Conservation (phyloP, 2,329 filamentous ascomycete genomes). For the Alternaria angustiovoidea region DNA sequence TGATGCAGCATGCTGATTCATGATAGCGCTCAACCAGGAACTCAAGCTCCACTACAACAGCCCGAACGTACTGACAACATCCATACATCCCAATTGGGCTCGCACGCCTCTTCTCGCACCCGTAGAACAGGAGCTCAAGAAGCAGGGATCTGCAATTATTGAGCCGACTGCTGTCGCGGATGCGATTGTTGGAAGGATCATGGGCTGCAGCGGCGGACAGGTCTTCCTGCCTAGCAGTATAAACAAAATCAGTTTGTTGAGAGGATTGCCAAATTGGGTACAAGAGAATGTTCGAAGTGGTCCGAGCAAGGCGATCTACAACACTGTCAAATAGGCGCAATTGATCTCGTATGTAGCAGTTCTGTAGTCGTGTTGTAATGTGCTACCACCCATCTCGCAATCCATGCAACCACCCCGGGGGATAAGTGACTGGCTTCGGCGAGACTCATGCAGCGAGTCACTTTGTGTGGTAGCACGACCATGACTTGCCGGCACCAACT, state of each 20-base stretch:
- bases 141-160: slow-evolving; percentile 43
- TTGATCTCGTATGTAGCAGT: not conserved
- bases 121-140: slow-evolving; percentile 43
- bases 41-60: slow-evolving; percentile 51
- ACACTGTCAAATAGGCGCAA: slow-evolving; percentile 13
- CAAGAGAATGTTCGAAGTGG: slow-evolving; percentile 51
- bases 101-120: slow-evolving; percentile 51
- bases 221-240: slow-evolving; percentile 47
- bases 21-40: slow-evolving; percentile 47
- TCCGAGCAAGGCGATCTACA: slow-evolving; percentile 26
- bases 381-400: not conserved
- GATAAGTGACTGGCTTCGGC: slow-evolving; percentile 5
- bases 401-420: slow-evolving; percentile 3
- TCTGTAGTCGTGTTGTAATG: not conserved
- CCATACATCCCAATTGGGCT: slow-evolving; percentile 55
- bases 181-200: slow-evolving; percentile 53
- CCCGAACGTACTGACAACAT: slow-evolving; percentile 53
- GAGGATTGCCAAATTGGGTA: slow-evolving; percentile 59
- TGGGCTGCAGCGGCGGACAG: slow-evolving; percentile 51
- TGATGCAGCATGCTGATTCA: slow-evolving; percentile 14
- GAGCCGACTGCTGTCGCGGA: slow-evolving; percentile 51
- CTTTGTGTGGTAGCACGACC: slow-evolving; percentile 11
- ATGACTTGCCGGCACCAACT: slow-evolving; percentile 1
- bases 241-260: slow-evolving; percentile 42
- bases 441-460: slow-evolving; percentile 6